Conservation (phyloP, 129 eudicot genomes). For the Tagetes patula region DNA sequence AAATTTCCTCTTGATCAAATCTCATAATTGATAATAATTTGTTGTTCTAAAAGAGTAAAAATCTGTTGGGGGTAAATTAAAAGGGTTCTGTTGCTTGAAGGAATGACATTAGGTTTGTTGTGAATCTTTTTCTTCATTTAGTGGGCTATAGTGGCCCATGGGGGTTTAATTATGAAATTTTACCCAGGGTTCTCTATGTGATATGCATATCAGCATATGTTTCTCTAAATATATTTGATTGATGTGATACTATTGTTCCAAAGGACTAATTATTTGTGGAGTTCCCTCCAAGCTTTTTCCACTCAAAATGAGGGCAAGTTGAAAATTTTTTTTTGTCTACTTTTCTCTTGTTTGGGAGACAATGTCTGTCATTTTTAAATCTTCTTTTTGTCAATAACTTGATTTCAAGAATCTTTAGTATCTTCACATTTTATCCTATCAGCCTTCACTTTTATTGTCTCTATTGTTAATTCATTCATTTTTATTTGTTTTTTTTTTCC, state of each 20-base stretch:
- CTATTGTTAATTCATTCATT: neutral
- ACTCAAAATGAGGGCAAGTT: constrained; percentile 6
- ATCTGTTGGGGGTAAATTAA: constrained; percentile 17
- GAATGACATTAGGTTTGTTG: constrained; percentile 34
- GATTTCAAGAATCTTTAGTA: constrained; percentile 22
- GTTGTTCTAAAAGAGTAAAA: constrained; percentile 25
- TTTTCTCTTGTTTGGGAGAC: constrained; percentile 22
- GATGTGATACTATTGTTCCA: constrained; percentile 41
- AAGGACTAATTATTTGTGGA: constrained; percentile 28
- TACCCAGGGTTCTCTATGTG: constrained; percentile 11
- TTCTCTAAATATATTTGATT: constrained; percentile 22
- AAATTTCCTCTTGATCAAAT: constrained; percentile 18
- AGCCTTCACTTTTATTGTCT: constrained; percentile 9
- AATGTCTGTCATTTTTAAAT: neutral
- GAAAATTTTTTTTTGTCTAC: neutral
- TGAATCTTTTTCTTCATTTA: constrained; percentile 29
- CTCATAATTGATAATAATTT: constrained; percentile 22
- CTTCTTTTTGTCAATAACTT: constrained; percentile 8
- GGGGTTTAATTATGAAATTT: constrained; percentile 31
- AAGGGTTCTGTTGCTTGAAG: constrained; percentile 45
- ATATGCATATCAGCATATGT: constrained; percentile 31
- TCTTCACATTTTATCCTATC: constrained; percentile 7
- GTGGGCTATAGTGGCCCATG: constrained; percentile 35
- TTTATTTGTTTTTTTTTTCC: constrained; percentile 6
- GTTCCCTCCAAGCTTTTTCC: constrained; percentile 27